Conservation (phyloP, 805 yeast species). For the Starmerella tilneyi region DNA sequence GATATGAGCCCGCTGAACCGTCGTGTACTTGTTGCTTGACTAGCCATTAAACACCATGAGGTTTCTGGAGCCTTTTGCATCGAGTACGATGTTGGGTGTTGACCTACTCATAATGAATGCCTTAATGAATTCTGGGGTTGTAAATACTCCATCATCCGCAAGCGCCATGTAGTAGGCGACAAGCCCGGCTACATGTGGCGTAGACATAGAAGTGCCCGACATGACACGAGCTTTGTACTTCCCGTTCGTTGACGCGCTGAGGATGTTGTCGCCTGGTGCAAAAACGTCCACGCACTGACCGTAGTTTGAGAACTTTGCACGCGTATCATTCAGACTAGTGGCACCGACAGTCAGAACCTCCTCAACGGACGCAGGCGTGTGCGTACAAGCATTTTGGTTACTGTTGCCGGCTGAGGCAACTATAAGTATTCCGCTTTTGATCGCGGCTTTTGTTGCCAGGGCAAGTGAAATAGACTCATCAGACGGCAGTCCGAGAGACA, state of each 20-base stretch:
- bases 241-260: slow-evolving; percentile 25
- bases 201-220: slow-evolving; percentile 29
- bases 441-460: slow-evolving; percentile 66
- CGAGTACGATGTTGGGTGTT: neutral
- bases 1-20: too few species aligned
- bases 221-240: slow-evolving; percentile 19
- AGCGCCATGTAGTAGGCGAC: slow-evolving; percentile 10
- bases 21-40: too few species aligned
- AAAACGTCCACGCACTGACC: slow-evolving; percentile 78
- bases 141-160: slow-evolving; percentile 5
- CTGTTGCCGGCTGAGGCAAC: slow-evolving; percentile 74
- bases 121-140: slow-evolving; percentile 4
- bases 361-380: slow-evolving; percentile 73
- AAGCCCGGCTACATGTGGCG: slow-evolving; percentile 29
- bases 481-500: slow-evolving; percentile 75
- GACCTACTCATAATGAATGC: neutral
- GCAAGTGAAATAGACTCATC: slow-evolving; percentile 55
- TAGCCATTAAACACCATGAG: neutral
- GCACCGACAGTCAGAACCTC: slow-evolving; percentile 82
- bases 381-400: slow-evolving; percentile 62
- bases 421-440: slow-evolving; percentile 49
- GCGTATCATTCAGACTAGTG: slow-evolving; percentile 60
- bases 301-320: slow-evolving; percentile 74
- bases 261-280: slow-evolving; percentile 66
- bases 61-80: neutral